Conservation (phyloP, 768 basidiomycete genomes). For the Mycena latifolia region DNA sequence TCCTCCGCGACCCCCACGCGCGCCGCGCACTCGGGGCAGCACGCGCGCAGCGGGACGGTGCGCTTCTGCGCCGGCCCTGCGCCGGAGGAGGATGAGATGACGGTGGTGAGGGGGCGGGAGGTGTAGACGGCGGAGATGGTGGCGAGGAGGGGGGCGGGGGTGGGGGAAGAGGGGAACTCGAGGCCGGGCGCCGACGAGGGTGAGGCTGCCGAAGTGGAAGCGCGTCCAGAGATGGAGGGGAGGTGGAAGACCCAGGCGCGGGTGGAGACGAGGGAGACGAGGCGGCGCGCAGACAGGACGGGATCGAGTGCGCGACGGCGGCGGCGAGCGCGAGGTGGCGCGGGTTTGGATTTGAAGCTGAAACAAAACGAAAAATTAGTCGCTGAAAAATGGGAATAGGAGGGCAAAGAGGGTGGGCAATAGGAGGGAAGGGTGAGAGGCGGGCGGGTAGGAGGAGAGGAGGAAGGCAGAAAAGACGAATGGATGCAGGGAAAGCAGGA, state of each 20-base stretch:
- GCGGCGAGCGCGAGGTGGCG: constrained; percentile 33
- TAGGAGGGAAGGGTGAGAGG: too few species aligned
- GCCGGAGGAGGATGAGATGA: constrained; percentile 12
- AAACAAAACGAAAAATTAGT: not conserved
- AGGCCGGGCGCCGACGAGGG: constrained; percentile 13
- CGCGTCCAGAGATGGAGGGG: too few species aligned
- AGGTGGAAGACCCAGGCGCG: too few species aligned
- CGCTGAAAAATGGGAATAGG: too few species aligned
- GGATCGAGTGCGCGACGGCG: not conserved
- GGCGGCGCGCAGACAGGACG: constrained; percentile 39
- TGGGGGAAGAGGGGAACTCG: not conserved
- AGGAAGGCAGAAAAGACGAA: too few species aligned
- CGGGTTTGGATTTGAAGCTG: constrained; percentile 35
- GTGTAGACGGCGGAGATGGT: constrained; percentile 23
- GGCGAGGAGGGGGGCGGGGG: constrained; percentile 29
- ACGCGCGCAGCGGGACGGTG: constrained; percentile 79
- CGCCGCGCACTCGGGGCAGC: constrained; percentile 70
- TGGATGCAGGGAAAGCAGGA: too few species aligned
- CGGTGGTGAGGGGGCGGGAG: not conserved
- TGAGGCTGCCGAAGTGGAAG: too few species aligned
- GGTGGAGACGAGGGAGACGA: too few species aligned
- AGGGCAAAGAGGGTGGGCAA: too few species aligned
- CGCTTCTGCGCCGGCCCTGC: constrained; percentile 28
- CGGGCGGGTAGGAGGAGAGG: too few species aligned
- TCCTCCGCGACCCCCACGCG: constrained; percentile 26